Evolutionary conservation across 306 rosid species (phyloP).

Genomic region (Elaeagnus macrophylla): DNA sequence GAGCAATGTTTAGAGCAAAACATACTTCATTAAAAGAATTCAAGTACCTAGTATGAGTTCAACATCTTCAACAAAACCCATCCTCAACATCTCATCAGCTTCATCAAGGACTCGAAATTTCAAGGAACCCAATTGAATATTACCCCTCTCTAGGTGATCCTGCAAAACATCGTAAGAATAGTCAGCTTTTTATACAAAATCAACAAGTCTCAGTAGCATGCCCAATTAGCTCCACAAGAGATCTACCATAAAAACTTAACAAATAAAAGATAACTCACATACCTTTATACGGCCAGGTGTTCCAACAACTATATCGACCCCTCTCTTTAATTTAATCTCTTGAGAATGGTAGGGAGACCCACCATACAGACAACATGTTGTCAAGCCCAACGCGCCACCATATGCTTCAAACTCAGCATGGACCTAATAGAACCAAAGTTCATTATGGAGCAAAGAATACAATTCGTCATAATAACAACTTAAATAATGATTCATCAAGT

Average conservation of each 20-base stretch:
- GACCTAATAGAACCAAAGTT: slow-evolving; percentile 35
- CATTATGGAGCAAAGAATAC: not conserved
- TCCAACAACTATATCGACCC: slow-evolving; percentile 79
- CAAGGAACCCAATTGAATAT: slow-evolving; percentile 55
- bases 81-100: slow-evolving; percentile 93
- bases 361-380: slow-evolving; percentile 65
- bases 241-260: not conserved
- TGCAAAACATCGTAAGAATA: slow-evolving; percentile 15
- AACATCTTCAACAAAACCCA: slow-evolving; percentile 92
- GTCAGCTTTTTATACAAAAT: not conserved
- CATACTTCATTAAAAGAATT: not conserved
- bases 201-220: not conserved
- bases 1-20: not conserved
- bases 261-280: not conserved
- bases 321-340: slow-evolving; percentile 49
- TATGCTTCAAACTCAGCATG: slow-evolving; percentile 66
- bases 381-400: slow-evolving; percentile 62
- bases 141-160: slow-evolving; percentile 75
- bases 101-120: slow-evolving; percentile 90
- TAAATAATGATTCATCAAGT: too few relatives aligned
- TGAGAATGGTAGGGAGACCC: slow-evolving; percentile 51
- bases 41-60: slow-evolving; percentile 73
- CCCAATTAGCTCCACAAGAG: not conserved
- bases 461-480: too few relatives aligned
- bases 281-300: slow-evolving; percentile 96